phyloP scores from a whole-genome alignment of 2,329 filamentous ascomycete species.

The Penicillium sp. region DNA sequence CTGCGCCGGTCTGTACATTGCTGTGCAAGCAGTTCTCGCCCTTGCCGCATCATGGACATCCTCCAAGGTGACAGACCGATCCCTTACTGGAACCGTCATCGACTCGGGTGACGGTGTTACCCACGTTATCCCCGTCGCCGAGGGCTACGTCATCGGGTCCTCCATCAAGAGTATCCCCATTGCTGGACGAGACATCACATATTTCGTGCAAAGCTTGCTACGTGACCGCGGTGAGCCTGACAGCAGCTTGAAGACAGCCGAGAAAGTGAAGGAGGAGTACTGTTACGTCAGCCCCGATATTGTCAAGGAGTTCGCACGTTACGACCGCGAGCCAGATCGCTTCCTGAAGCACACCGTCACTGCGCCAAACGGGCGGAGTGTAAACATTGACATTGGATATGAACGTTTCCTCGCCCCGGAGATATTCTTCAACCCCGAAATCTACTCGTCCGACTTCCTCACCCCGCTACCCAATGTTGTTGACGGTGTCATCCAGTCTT shows the following conservation, averaged over 20 bases:
- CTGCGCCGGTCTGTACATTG: constrained; percentile 97
- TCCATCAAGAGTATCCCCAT: constrained; percentile 99
- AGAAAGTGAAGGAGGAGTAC: constrained; percentile 98
- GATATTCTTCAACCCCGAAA: constrained; percentile 99
- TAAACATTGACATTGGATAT: constrained; percentile 90
- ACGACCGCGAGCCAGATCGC: constrained; percentile 86
- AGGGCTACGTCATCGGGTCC: constrained; percentile 97
- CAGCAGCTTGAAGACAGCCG: constrained; percentile 93
- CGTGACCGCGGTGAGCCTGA: constrained; percentile 95
- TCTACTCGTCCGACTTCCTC: constrained; percentile 97
- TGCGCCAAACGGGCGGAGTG: constrained; percentile 79
- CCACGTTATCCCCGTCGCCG: constrained; percentile 96
- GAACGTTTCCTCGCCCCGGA: constrained; percentile 97
- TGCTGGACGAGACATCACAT: constrained; percentile 95
- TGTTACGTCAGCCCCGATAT: constrained; percentile 99
- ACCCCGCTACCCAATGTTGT: constrained; percentile 93
- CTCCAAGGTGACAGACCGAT: constrained; percentile 94
- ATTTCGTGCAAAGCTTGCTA: constrained; percentile 94
- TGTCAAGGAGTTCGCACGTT: constrained; percentile 95
- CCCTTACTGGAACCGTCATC: constrained; percentile 94
- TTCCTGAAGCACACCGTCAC: constrained; percentile 88
- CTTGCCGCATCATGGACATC: constrained; percentile 98
- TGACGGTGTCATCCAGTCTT: constrained; percentile 94
- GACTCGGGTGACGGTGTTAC: constrained; percentile 98
- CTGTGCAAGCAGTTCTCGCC: constrained; percentile 93